Base-by-base conservation (phyloP, 1,139 yeast genomes). In the Debaryomycetaceae sp. region DNA sequence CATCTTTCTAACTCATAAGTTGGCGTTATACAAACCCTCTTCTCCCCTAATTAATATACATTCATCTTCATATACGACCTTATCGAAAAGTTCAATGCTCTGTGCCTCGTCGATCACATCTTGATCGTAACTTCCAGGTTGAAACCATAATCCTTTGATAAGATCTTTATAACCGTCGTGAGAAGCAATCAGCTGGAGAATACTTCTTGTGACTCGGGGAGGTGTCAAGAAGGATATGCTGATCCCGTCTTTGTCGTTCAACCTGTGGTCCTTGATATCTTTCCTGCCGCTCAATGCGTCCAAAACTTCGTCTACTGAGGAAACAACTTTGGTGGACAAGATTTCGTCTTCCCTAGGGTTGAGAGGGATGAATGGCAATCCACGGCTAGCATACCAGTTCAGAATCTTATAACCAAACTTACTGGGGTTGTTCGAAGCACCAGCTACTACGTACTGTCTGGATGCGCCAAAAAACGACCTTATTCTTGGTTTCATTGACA, bases 11-110 rank as follows among this genome's bases (percentile, higher is more conserved):
- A 24, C 4, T 44, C 49, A 60, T 42, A 65, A 57, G 44, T 63
- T 64, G 17, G 71, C 70, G 48, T 63, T 57, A 41, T 56, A 56
- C 45, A 81, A 60, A n/a, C 78, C 81, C 41, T 65, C 68, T 45
- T 80, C 88, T 2, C 95, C 95, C 47, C 80, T 69, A 3, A 85
- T 85, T 49, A 87, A 68, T 41, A 87, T 81, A 62, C 95, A 87
- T 49, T 80, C 80, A 35, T 82, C 90, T 55, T 80, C 76, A 34
- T 76, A 75, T 27, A 86, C 76, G 2, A 76, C 73, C 36, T 63
- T 56, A 1, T 81, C 81, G 6, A 61, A 58, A 31, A 76, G 56
- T 1, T 78, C 78, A 24, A 74, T 56, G 24, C 59, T 55, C 29
- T 65, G 62, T 3, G 73, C 74, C 20, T 57, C 56, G 1, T 72